These are phyloP conservation scores for Solanum sitiens DNA, from an alignment of 257 asterid genomes.

Conservation along the genomic window DNA sequence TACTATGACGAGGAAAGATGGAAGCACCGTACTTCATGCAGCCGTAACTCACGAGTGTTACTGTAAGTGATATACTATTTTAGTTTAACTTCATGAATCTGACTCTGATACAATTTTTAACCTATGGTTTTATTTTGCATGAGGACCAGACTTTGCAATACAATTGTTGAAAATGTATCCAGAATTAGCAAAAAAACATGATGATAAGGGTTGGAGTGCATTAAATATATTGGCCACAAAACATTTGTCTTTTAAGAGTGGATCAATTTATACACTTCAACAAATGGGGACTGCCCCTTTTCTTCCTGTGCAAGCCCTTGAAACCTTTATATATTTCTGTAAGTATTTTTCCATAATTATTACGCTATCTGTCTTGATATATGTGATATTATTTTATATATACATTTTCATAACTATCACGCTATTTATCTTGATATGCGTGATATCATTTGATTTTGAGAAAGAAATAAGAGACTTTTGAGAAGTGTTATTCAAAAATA, in stretches of 20 bases:
- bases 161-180: background rate
- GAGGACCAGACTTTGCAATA: background rate
- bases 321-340: background rate
- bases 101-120: background rate
- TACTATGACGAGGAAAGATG: background rate
- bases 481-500: too few species aligned
- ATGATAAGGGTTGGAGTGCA: background rate
- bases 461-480: too few species aligned
- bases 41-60: background rate
- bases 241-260: background rate
- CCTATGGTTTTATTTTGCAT: background rate
- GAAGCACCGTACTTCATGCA: background rate
- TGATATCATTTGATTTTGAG: too few species aligned
- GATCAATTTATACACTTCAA: background rate
- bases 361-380: too few species aligned
- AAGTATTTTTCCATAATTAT: background rate
- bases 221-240: constrained; percentile 1
- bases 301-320: background rate
- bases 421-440: too few species aligned
- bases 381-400: too few species aligned
- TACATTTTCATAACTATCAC: too few species aligned
- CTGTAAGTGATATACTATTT: background rate
- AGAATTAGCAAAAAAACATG: background rate
- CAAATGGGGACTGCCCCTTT: background rate
- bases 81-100: background rate